phyloP scores from a whole-genome alignment of 345 rosid species.

The Dipteronia sinensis region DNA sequence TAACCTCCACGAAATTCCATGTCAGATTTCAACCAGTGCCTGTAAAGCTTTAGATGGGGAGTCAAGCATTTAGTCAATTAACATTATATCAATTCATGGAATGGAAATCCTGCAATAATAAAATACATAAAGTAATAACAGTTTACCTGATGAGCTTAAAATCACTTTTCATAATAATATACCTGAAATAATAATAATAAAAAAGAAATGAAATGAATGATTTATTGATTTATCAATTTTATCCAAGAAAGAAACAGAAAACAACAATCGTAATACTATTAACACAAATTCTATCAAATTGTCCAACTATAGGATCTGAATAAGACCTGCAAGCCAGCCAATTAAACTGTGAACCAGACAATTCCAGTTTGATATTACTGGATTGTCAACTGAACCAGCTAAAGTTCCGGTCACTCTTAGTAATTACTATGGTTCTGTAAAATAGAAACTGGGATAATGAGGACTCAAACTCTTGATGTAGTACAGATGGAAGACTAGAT shows the following conservation, averaged over 20 bases:
- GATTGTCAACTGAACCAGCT: not conserved
- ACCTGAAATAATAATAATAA: constrained; percentile 23
- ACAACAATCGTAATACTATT: not conserved
- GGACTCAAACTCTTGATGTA: too few species aligned
- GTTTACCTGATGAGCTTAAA: constrained; percentile 5
- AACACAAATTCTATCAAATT: not conserved
- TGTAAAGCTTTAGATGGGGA: not conserved
- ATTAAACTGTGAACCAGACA: not conserved
- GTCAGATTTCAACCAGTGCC: not conserved
- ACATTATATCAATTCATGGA: not conserved
- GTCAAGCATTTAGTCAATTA: not conserved
- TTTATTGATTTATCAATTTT: not conserved
- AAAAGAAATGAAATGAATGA: not conserved
- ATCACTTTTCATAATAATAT: constrained; percentile 36
- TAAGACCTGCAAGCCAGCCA: not conserved
- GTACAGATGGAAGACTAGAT: not conserved
- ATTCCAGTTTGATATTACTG: not conserved
- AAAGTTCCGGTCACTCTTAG: not conserved
- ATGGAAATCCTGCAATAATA: not conserved
- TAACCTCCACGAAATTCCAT: not conserved
- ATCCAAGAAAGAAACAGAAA: not conserved
- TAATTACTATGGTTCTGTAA: not conserved
- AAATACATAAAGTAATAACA: not conserved
- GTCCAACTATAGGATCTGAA: not conserved
- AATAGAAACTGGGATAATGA: not conserved